These are phyloP conservation scores for Cladosporium austrohemisphaericum DNA, from an alignment of 2,329 filamentous ascomycete species.

Conservation along the genomic window DNA sequence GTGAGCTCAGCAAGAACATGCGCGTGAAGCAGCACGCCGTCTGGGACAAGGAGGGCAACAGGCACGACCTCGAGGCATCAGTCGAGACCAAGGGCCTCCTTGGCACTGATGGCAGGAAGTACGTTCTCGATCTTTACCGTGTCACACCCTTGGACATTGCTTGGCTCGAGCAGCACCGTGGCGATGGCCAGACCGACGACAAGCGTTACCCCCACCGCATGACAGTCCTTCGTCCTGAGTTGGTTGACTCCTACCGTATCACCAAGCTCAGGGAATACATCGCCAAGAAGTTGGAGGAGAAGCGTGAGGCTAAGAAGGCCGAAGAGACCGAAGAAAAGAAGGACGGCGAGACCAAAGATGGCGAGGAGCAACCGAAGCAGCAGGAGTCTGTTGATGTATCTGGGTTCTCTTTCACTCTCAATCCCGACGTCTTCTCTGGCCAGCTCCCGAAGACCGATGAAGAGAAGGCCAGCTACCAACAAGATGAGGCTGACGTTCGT, in stretches of 20 bases:
- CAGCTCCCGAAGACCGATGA: slow-evolving; percentile 85
- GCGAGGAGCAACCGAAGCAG: slow-evolving; percentile 31
- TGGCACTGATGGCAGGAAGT: slow-evolving; percentile 93
- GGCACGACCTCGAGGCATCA: slow-evolving; percentile 87
- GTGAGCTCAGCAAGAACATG: slow-evolving; percentile 84
- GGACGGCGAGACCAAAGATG: slow-evolving; percentile 24
- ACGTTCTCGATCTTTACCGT: slow-evolving; percentile 94
- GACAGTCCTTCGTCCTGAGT: slow-evolving; percentile 86
- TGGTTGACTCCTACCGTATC: slow-evolving; percentile 82
- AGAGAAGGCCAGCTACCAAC: slow-evolving; percentile 76
- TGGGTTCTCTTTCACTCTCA: slow-evolving; percentile 81
- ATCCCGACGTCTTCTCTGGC: slow-evolving; percentile 93
- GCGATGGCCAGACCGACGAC: slow-evolving; percentile 48
- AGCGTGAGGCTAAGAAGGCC: slow-evolving; percentile 41
- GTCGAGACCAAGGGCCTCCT: slow-evolving; percentile 98
- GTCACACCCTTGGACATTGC: slow-evolving; percentile 85
- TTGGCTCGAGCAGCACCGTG: slow-evolving; percentile 78
- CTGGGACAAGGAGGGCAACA: slow-evolving; percentile 93
- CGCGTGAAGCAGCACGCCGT: slow-evolving; percentile 92
- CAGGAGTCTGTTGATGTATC: slow-evolving; percentile 78
- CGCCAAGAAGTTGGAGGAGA: slow-evolving; percentile 68
- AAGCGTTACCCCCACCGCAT: slow-evolving; percentile 85
- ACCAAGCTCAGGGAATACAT: slow-evolving; percentile 87
- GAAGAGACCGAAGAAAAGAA: slow-evolving; percentile 20
- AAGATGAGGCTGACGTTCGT: slow-evolving; percentile 85